Evolutionary conservation across 441 rosid species (phyloP), one percentile per base, ranked within the genome.

Genomic region (Euphorbia schlechtendalii): DNA sequence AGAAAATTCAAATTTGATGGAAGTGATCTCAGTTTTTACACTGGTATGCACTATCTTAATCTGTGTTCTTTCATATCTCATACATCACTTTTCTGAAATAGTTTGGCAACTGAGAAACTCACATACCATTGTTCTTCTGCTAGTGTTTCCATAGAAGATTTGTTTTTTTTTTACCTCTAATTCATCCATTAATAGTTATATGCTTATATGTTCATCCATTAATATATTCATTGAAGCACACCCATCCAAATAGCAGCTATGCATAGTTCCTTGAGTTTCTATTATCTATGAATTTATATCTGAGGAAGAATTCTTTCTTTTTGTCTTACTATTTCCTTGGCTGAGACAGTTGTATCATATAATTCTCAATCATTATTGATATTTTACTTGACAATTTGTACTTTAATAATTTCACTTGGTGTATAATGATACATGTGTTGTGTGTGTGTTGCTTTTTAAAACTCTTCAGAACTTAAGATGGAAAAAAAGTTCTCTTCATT

Each of bases 181-280:
- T 58, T 59, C 48, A 57, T 25, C 34, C 20, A 38, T 40, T 61
- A 20, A 30, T 59, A 55, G 20, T 48, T 65, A 28, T 54, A 61
- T 15, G 51, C 55, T 52, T 21, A 24, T 58, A 45, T 3, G 15
- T 49, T 6, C 22, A 41, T 46, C 20, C 8, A 15, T 11, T 12
- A 43, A 24, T 0, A 21, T 32, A 18, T 45, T 13, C 22, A 10
- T 15, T 22, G 4, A 36, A 61, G 63, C 45, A 3, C 21, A 34
- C 52, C 25, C 15, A 24, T 25, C 57, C 38, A n/a, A 36, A 45
- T 64, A 43, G 20, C 25, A 54, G 38, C 25, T 43, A 43, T 43
- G 51, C 25, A n/a, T 43, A 22, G 59, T 69, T 27, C 46, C 51
- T 57, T 56, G 43, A 45, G 10, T 24, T 56, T n/a, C n/a, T n/a